Conservation (phyloP, 169 alveolate species). For the Plasmodium cynomolgi region DNA sequence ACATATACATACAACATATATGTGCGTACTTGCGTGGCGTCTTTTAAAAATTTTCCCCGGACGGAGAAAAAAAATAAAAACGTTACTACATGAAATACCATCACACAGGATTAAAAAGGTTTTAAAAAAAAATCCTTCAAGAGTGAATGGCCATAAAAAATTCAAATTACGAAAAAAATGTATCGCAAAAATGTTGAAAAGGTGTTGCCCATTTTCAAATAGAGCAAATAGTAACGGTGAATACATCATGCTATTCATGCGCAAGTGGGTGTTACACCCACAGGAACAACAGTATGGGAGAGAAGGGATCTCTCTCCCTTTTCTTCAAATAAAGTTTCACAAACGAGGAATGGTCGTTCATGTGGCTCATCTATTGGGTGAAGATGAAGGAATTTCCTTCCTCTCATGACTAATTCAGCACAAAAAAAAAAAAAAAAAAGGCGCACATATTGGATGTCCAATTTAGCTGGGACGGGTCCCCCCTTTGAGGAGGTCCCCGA, state of each 20-base stretch:
- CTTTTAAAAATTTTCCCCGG: neutral
- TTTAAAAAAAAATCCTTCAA: neutral
- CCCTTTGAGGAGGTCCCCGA: conserved; percentile 5
- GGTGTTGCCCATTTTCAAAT: neutral
- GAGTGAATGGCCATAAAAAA: neutral
- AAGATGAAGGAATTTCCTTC: neutral
- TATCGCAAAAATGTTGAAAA: neutral
- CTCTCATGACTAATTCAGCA: neutral
- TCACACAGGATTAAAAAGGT: neutral
- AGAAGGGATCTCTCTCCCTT: neutral
- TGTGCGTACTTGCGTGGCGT: neutral
- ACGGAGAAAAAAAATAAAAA: neutral
- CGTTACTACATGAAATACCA: neutral
- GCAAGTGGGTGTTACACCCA: neutral
- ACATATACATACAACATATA: neutral
- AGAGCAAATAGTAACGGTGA: neutral
- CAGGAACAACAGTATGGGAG: neutral
- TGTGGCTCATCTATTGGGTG: neutral
- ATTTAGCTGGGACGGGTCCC: neutral
- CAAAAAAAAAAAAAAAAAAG: neutral
- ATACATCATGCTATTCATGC: neutral
- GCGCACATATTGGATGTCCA: neutral
- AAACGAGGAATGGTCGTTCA: neutral
- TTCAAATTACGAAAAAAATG: neutral
- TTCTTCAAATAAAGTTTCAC: neutral